These are phyloP conservation scores for Leccinum fallax DNA, from an alignment of 1,284 basidiomycete species.

Conservation along the genomic window DNA sequence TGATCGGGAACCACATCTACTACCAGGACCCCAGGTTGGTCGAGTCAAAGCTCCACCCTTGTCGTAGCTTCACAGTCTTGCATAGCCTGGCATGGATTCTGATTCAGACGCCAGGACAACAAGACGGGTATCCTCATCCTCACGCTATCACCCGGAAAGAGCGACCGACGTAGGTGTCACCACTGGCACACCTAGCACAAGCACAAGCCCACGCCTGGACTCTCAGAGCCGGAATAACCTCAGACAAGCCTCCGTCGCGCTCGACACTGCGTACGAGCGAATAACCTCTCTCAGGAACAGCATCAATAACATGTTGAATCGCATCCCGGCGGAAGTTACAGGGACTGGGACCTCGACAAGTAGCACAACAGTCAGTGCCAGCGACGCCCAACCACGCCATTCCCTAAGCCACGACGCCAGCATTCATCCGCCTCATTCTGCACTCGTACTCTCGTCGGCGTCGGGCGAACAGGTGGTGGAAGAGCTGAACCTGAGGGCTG, in stretches of 20 bases:
- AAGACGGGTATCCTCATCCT: slow-evolving; percentile 11
- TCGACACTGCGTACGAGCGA: slow-evolving; percentile 53
- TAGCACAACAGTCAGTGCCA: slow-evolving; percentile 6
- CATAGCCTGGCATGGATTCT: slow-evolving; percentile 26
- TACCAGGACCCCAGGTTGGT: slow-evolving; percentile 1
- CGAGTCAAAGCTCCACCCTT: not conserved
- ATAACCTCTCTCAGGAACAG: slow-evolving; percentile 53
- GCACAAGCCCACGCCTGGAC: slow-evolving; percentile 16
- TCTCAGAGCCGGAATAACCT: slow-evolving; percentile 39
- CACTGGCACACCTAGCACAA: slow-evolving; percentile 5
- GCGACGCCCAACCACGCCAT: slow-evolving; percentile 13
- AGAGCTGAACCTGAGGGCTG: slow-evolving; percentile 31
- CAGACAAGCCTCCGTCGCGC: slow-evolving; percentile 48
- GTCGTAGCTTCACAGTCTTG: slow-evolving; percentile 2
- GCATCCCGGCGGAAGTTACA: slow-evolving; percentile 27
- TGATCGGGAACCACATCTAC: slow-evolving; percentile 3
- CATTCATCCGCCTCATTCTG: slow-evolving; percentile 38
- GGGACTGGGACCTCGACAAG: slow-evolving; percentile 5
- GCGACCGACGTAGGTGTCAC: slow-evolving; percentile 7
- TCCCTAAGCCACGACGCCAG: slow-evolving; percentile 20
- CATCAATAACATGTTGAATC: slow-evolving; percentile 42
- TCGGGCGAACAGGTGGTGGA: slow-evolving; percentile 24
- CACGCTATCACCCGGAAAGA: slow-evolving; percentile 13
- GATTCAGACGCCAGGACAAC: slow-evolving; percentile 12
- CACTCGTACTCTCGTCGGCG: slow-evolving; percentile 32